A percentile compares a stretch with the other conserved stretches of the same genome.
Conservation (phyloP, 495 filamentous ascomycete species). For the Parathielavia hyrcaniae region DNA sequence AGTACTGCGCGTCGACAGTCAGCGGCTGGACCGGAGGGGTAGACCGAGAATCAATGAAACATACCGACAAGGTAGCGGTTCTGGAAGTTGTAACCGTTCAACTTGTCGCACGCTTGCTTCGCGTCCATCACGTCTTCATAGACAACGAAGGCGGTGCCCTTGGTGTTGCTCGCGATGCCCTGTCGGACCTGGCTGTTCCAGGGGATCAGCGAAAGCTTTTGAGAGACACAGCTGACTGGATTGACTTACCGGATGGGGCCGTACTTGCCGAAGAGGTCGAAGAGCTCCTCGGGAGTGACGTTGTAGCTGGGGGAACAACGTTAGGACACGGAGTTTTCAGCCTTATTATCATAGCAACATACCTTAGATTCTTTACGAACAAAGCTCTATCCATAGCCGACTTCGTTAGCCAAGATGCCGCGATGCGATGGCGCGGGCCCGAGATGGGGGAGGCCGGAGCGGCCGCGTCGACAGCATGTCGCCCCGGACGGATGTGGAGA, state of each 20-base stretch:
- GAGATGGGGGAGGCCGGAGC: constrained; percentile 12
- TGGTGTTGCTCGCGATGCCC: constrained; percentile 94
- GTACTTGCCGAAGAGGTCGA: constrained; percentile 92
- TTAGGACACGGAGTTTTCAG: constrained; percentile 20
- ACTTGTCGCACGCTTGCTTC: constrained; percentile 96
- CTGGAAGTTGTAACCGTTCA: constrained; percentile 99
- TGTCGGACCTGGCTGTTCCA: constrained; percentile 84
- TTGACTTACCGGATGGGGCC: constrained; percentile 76
- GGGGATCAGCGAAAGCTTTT: constrained; percentile 25
- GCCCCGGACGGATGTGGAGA: constrained; percentile 11
- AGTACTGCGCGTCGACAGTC: constrained; percentile 56
- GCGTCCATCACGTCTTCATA: constrained; percentile 99
- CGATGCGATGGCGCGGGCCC: constrained; percentile 6
- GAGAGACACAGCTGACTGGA: background rate
- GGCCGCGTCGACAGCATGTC: background rate
- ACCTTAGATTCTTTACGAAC: constrained; percentile 98
- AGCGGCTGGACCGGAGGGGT: background rate
- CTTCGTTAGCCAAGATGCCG: constrained; percentile 29
- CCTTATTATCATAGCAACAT: constrained; percentile 25
- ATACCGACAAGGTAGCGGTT: constrained; percentile 97
- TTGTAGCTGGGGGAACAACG: constrained; percentile 62
- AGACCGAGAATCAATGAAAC: constrained; percentile 30
- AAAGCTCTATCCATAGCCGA: constrained; percentile 61
- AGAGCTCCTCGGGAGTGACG: constrained; percentile 88
- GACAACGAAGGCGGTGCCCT: constrained; percentile 97